A percentile compares a stretch with the other conserved stretches of the same genome.
phyloP scores from a whole-genome alignment of 2,329 filamentous ascomycete species.

The Pezicula rhizophila region DNA sequence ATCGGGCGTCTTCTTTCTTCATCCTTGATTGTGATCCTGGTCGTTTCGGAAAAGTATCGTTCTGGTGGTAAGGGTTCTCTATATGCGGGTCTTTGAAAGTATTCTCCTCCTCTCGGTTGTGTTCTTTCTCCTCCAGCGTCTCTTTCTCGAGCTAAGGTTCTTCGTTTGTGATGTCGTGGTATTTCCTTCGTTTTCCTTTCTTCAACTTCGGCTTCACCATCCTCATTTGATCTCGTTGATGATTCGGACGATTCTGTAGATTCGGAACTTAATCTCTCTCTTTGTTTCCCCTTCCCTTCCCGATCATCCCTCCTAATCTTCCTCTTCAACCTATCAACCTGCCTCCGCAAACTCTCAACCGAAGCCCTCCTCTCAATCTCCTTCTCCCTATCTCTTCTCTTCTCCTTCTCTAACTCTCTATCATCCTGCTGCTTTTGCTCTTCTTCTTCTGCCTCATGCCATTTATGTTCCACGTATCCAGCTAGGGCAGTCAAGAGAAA shows the following conservation, averaged over 20 bases:
- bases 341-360: conserved; percentile 2
- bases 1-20: too few species aligned
- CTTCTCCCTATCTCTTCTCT: background rate
- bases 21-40: too few species aligned
- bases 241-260: too few species aligned
- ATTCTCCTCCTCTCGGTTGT: background rate
- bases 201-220: too few species aligned
- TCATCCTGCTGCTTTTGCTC: background rate
- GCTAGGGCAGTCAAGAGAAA: conserved; percentile 11
- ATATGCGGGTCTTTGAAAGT: too few species aligned
- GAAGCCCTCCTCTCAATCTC: background rate
- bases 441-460: conserved; percentile 7
- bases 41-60: too few species aligned
- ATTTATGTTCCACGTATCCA: conserved; percentile 13
- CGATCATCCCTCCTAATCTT: conserved; percentile 7
- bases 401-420: too few species aligned
- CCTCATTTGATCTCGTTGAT: too few species aligned
- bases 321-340: conserved; percentile 47
- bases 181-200: too few species aligned
- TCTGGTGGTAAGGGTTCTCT: too few species aligned
- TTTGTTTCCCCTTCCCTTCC: conserved; percentile 10
- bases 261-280: background rate
- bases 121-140: conserved; percentile 29
- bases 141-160: conserved; percentile 21
- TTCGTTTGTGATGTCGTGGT: background rate